These are phyloP conservation scores for Glonium stellatum DNA, from an alignment of 495 filamentous ascomycete genomes.

Conservation along the genomic window DNA sequence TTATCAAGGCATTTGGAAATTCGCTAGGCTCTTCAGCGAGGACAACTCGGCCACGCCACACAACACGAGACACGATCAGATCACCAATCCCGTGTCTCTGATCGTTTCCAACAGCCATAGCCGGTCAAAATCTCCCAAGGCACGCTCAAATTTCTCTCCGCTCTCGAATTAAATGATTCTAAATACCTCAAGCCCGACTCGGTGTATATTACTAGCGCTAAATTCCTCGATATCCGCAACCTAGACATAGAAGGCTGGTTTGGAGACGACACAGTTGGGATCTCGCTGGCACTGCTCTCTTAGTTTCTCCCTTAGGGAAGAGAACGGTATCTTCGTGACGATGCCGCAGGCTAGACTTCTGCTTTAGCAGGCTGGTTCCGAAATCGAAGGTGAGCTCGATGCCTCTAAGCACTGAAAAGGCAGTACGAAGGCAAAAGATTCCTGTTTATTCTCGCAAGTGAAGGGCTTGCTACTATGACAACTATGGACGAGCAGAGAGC, in stretches of 20 bases:
- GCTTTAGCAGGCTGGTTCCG: conserved; percentile 4
- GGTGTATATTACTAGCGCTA: conserved; percentile 1
- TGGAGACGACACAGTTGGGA: conserved; percentile 5
- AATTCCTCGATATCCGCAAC: not conserved
- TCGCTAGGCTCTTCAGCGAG: too few species aligned
- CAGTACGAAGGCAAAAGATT: not conserved
- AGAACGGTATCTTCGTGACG: conserved; percentile 8
- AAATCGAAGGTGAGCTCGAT: not conserved
- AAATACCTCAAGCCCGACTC: conserved; percentile 6
- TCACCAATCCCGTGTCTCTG: too few species aligned
- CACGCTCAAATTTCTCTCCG: too few species aligned
- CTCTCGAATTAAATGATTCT: not conserved
- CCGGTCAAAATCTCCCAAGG: too few species aligned
- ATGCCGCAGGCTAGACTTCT: not conserved
- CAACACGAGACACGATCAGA: too few species aligned
- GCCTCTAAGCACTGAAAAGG: not conserved
- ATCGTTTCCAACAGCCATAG: too few species aligned
- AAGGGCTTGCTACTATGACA: too few species aligned
- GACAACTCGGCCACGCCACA: too few species aligned
- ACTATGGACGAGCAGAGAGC: too few species aligned
- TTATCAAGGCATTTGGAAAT: too few species aligned
- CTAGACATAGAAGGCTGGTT: conserved; percentile 7
- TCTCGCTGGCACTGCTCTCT: conserved; percentile 1
- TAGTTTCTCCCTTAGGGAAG: not conserved
- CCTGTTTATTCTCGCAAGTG: conserved; percentile 13